These are phyloP conservation scores for Cyclotella distinguenda DNA, from an alignment of 108 stramenopile species.

Conservation along the genomic window DNA sequence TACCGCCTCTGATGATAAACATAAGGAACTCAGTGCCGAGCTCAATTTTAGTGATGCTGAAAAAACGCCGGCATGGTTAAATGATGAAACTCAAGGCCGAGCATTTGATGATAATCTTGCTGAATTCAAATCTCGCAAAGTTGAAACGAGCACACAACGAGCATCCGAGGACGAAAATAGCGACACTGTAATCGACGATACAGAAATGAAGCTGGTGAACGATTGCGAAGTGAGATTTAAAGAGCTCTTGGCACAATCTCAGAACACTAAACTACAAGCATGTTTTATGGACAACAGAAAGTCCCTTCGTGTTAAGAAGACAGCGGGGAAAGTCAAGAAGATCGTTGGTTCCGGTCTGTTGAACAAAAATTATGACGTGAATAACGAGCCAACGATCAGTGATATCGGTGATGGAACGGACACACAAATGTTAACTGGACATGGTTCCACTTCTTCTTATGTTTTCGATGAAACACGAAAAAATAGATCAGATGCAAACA, in stretches of 20 bases:
- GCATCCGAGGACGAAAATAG: not conserved
- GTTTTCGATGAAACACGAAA: no score
- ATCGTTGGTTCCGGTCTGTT: no score
- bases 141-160: not conserved
- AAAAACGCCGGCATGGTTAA: not conserved
- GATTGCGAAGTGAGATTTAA: conserved; percentile 27
- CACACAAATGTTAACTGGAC: not conserved
- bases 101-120: not conserved
- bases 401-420: not conserved
- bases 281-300: not conserved
- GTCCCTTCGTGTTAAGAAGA: no score
- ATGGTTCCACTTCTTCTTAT: conserved; percentile 8
- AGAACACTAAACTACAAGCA: conserved; percentile 16
- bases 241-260: conserved; percentile 27
- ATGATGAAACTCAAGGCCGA: no score
- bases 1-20: not conserved
- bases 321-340: no score
- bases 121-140: not conserved
- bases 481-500: no score
- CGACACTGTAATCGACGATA: conserved; percentile 23
- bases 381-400: no score
- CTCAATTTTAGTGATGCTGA: no score
- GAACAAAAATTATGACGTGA: no score
- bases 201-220: conserved; percentile 9
- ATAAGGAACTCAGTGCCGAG: no score